Conservation (phyloP, 495 filamentous ascomycete species). For the Talaromyces borbonicus region DNA sequence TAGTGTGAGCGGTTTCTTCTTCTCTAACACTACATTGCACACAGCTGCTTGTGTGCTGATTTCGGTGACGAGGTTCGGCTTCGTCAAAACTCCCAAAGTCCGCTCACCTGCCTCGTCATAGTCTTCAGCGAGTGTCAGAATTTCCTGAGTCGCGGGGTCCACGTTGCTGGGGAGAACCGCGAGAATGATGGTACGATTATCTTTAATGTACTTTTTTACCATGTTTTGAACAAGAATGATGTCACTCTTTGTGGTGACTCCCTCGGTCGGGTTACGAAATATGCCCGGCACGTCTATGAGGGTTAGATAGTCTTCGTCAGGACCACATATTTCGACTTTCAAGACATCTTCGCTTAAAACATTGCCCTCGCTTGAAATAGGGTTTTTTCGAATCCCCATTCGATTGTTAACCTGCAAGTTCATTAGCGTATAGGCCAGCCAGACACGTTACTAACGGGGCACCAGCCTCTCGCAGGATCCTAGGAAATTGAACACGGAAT, state of each 20-base stretch:
- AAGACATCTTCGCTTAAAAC: conserved; percentile 52
- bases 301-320: conserved; percentile 50
- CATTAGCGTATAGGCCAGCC: background rate
- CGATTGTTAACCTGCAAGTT: conserved; percentile 4
- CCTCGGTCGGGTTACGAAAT: conserved; percentile 27
- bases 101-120: conserved; percentile 33
- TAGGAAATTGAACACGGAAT: conserved; percentile 4
- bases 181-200: conserved; percentile 50
- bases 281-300: conserved; percentile 60
- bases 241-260: conserved; percentile 26
- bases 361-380: conserved; percentile 4
- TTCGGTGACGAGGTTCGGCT: conserved; percentile 36
- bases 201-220: conserved; percentile 47
- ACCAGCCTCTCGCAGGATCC: conserved; percentile 5
- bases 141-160: conserved; percentile 40
- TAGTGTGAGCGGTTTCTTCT: conserved; percentile 8
- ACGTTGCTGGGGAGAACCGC: conserved; percentile 48
- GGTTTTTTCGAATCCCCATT: conserved; percentile 7
- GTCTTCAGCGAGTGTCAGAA: conserved; percentile 32
- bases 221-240: conserved; percentile 41
- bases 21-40: conserved; percentile 4
- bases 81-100: conserved; percentile 45
- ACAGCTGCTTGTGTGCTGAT: conserved; percentile 6
- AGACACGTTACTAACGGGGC: background rate
- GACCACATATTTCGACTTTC: conserved; percentile 51